Base-by-base conservation (phyloP, 768 basidiomycete species). In the Macrocybe gigantea region DNA sequence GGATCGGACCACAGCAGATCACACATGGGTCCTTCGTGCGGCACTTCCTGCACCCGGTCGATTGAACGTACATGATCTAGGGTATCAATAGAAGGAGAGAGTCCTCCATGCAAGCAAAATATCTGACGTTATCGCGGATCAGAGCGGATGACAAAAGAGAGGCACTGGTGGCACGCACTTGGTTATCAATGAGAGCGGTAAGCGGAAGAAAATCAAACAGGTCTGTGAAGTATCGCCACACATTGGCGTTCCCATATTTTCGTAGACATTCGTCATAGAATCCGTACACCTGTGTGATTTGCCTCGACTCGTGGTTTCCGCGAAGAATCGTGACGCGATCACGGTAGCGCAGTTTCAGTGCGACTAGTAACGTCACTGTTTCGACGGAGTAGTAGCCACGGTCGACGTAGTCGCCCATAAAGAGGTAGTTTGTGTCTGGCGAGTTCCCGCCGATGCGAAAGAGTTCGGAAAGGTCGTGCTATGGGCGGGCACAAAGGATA, bases 371-470 rank as follows among this genome's bases (percentile, higher is more conserved):
- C 9, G 94, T 96, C 57, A 99, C 94, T 1, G 96, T 99, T 72
- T 99, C 96, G 48, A 99, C 95, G 13, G 93, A 96, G 72, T 97
- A 98, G 76, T 97, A 99, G 13, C 95, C 95, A 61, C 94, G 84
- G 73, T 97, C 96, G 59, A 98, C 96, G 64, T 97, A 99, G 75
- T 99, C 96, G 30, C 96, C 96, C 96, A 99, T 99, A 76, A 98
- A 99, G 60, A 99, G 87, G 68, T 99, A 99, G 72, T 97, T 99
- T 55, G 96, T 99, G 69, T 96, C 93, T 38, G 96, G 96, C 10
- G 92, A 95, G 72, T 96, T 95, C 43, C 96, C 96, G 45, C 96
- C 96, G 63, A 98, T 97, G 47, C 94, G 85, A 72, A 99, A 97
- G 37, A 98, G 85, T 66, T 99, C 96, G 49, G 93, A 95, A 47